Conservation (phyloP, 306 rosid species). For the Trifolium repens region DNA sequence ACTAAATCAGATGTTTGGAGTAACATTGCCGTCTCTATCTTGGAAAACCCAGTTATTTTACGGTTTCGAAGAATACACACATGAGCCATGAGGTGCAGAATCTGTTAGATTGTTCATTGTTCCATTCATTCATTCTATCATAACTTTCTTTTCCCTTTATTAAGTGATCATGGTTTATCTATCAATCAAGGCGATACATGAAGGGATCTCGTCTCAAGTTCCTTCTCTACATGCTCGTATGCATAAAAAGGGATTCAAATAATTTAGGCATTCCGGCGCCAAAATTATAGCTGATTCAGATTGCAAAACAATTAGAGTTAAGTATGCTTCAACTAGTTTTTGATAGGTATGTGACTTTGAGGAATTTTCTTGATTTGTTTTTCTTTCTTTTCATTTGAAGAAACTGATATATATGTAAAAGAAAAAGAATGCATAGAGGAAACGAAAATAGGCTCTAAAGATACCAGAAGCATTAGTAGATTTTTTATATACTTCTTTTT, state of each 20-base stretch:
- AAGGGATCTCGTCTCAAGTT: slow-evolving; percentile 32
- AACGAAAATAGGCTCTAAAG: slow-evolving; percentile 1
- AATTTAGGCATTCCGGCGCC: slow-evolving; percentile 22
- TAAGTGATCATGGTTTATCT: slow-evolving; percentile 25
- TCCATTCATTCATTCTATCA: not conserved
- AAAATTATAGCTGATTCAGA: slow-evolving; percentile 28
- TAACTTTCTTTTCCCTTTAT: not conserved
- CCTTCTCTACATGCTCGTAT: slow-evolving; percentile 4
- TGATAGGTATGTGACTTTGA: slow-evolving; percentile 19
- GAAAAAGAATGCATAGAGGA: slow-evolving; percentile 16
- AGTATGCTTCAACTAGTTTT: slow-evolving; percentile 17
- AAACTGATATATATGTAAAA: slow-evolving; percentile 24
- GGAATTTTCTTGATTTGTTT: slow-evolving; percentile 31
- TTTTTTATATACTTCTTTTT: too few species aligned
- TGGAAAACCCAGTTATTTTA: slow-evolving; percentile 61
- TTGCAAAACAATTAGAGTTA: slow-evolving; percentile 15
- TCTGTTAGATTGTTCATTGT: slow-evolving; percentile 17
- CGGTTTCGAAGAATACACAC: slow-evolving; percentile 46
- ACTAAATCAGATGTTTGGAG: slow-evolving; percentile 63
- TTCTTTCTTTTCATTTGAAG: not conserved
- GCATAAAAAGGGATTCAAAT: slow-evolving; percentile 10
- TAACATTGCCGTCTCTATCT: slow-evolving; percentile 57
- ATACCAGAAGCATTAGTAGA: slow-evolving; percentile 5
- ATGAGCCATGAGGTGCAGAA: slow-evolving; percentile 4
- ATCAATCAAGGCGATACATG: slow-evolving; percentile 2